Conservation (phyloP, 345 rosid genomes). For the Mangifera indica region DNA sequence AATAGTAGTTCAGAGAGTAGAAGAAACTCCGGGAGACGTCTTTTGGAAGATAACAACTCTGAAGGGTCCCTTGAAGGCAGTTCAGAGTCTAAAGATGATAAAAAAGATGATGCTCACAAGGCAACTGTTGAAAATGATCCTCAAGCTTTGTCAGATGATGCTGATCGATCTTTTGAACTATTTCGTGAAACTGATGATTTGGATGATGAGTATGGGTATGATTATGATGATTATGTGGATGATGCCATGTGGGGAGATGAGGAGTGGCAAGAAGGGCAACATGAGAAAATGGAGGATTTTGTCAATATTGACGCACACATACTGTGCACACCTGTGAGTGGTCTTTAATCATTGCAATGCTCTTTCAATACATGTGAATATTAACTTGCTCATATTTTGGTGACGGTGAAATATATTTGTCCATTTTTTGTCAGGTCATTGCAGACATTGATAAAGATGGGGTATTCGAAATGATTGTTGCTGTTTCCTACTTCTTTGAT, state of each 20-base stretch:
- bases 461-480: constrained; percentile 87
- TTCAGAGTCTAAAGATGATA: constrained; percentile 20
- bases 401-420: constrained; percentile 16
- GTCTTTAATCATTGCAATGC: constrained; percentile 19
- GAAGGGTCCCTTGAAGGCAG: no score
- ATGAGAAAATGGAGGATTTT: constrained; percentile 84
- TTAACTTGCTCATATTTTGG: constrained; percentile 14
- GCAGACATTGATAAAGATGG: constrained; percentile 99
- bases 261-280: constrained; percentile 85
- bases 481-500: constrained; percentile 95
- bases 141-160: constrained; percentile 77
- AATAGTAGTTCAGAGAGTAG: constrained; percentile 38
- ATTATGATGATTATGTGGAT: constrained; percentile 91
- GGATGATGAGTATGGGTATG: constrained; percentile 84
- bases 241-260: constrained; percentile 97
- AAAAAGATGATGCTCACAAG: constrained; percentile 39
- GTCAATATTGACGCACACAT: constrained; percentile 90
- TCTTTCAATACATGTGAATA: constrained; percentile 10
- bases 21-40: constrained; percentile 64
- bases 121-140: constrained; percentile 79
- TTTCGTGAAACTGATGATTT: constrained; percentile 90
- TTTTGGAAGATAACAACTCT: constrained; percentile 62
- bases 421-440: constrained; percentile 61
- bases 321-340: constrained; percentile 92
- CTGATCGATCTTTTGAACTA: constrained; percentile 88